Percentiles rank a stretch among this genome's conserved stretches.
phyloP scores from a whole-genome alignment of 805 yeast genomes.

The Wickerhamia fluorescens region DNA sequence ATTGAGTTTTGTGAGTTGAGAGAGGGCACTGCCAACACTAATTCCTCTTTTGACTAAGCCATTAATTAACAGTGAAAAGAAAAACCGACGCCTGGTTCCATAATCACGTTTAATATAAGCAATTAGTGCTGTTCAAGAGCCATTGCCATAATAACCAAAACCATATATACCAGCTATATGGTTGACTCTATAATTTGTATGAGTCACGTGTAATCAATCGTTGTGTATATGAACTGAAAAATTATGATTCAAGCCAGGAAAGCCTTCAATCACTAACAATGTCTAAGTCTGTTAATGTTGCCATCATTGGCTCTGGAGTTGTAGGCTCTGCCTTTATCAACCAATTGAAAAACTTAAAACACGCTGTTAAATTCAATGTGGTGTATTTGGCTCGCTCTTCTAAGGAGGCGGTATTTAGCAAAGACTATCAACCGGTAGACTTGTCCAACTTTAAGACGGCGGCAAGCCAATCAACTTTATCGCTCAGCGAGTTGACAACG shows the following conservation, averaged over 20 bases:
- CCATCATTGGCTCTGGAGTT: conserved; percentile 74
- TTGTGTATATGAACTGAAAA: no score
- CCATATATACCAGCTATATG: no score
- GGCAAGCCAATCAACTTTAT: conserved; percentile 42
- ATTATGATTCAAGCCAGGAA: no score
- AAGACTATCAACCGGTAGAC: conserved; percentile 67
- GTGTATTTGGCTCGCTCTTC: conserved; percentile 72
- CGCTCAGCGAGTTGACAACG: conserved; percentile 51
- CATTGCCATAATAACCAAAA: no score
- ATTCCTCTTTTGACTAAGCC: no score
- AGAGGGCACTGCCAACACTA: conserved; percentile 7
- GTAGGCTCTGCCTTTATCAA: conserved; percentile 88
- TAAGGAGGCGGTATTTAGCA: conserved; percentile 57
- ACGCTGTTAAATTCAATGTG: conserved; percentile 65
- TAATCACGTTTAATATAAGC: no score
- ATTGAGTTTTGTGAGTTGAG: conserved; percentile 42
- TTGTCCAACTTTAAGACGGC: conserved; percentile 51
- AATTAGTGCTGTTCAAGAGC: no score
- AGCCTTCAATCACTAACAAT: no score
- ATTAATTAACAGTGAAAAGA: no score
- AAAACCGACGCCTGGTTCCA: no score
- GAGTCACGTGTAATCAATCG: no score
- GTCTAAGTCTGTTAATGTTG: conserved; percentile 35
- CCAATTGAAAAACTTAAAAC: conserved; percentile 61
- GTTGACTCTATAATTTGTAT: no score